Evolutionary conservation across 2,329 filamentous ascomycete genomes (phyloP).

Genomic region (Monilinia fructicola): DNA sequence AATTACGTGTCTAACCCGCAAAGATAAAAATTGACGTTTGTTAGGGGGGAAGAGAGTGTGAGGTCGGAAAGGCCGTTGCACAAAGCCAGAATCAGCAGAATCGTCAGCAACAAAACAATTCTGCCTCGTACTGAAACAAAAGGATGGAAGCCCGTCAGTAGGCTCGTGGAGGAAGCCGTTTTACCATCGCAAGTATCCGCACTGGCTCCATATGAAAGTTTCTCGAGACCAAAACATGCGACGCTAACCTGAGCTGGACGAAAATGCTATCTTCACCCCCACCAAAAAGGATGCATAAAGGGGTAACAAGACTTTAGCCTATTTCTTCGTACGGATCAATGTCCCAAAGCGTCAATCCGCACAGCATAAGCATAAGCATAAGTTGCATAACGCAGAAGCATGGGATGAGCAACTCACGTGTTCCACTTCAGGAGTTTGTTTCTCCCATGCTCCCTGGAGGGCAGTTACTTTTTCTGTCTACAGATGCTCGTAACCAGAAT

Average conservation of each 20-base stretch:
- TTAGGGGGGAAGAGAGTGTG: too few relatives aligned
- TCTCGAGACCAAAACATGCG: not conserved
- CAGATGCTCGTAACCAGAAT: not conserved
- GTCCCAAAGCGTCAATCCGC: slow-evolving; percentile 19
- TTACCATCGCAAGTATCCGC: slow-evolving; percentile 1
- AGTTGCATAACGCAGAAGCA: slow-evolving; percentile 15
- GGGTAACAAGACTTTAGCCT: slow-evolving; percentile 19
- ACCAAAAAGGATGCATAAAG: slow-evolving; percentile 22
- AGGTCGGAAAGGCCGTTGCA: not conserved
- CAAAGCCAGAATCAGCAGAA: not conserved
- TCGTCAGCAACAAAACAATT: not conserved
- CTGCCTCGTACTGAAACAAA: slow-evolving; percentile 12
- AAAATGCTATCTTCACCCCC: slow-evolving; percentile 13
- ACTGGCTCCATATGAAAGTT: slow-evolving; percentile 17
- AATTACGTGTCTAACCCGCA: too few relatives aligned
- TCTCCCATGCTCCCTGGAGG: not conserved
- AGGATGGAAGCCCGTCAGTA: slow-evolving; percentile 11
- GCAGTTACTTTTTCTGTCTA: not conserved
- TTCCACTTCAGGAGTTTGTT: slow-evolving; percentile 2
- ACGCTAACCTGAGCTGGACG: slow-evolving; percentile 11
- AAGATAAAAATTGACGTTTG: too few relatives aligned
- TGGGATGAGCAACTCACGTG: slow-evolving; percentile 16
- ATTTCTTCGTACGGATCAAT: slow-evolving; percentile 9
- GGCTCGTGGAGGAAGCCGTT: slow-evolving; percentile 7
- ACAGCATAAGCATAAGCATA: slow-evolving; percentile 9